Base-by-base conservation (phyloP, 73 alveolate genomes). In the Stentor coeruleus region DNA sequence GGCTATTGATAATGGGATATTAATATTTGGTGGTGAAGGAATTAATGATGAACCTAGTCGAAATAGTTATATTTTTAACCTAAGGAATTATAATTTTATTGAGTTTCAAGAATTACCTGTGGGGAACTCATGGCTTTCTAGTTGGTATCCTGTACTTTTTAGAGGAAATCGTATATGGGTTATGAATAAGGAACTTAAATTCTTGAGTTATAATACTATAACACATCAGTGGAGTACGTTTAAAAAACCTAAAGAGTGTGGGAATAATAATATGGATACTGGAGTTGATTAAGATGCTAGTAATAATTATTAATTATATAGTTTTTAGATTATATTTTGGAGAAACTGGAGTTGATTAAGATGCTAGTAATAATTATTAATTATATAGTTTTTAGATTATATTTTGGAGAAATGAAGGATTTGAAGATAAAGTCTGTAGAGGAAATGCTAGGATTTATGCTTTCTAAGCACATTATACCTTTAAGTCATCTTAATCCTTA, bases 21-120 rank as follows among this genome's bases (percentile, higher is more conserved):
- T 66, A 40, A 33, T 66, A 11, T 66, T 66, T 31, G 79, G 79
- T 28, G 79, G 79, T 28, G 79, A 66, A 26, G 36, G 42, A 26
- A 26, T 40, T 31, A 20, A 20, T 20, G 79, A 66, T 66, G 79
- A 20, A 31, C 79, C 79, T 0, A 20, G 15, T 2, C n/a, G 79
- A 15, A 15, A 20, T 20, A 28, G 49, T 66, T 66, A 66, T 66
- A 28, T 66, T 28, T 33, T 20, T 2, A 40, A 66, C 79, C n/a
- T 33, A 26, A 33, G 33, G 11, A 20, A 37, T 66, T 37, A 20
- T 14, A 40, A 66, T 14, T 20, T 66, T 2, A 20, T 20, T 49
- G 66, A 49, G 6, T 49, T 49, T 11, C 28, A 49, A 49, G 20
- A 6, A 11, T 49, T 49, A 49, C 66, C 66, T 49, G 66, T 49